Conservation (phyloP, 2,329 filamentous ascomycete species). For the Catunica adiposa region DNA sequence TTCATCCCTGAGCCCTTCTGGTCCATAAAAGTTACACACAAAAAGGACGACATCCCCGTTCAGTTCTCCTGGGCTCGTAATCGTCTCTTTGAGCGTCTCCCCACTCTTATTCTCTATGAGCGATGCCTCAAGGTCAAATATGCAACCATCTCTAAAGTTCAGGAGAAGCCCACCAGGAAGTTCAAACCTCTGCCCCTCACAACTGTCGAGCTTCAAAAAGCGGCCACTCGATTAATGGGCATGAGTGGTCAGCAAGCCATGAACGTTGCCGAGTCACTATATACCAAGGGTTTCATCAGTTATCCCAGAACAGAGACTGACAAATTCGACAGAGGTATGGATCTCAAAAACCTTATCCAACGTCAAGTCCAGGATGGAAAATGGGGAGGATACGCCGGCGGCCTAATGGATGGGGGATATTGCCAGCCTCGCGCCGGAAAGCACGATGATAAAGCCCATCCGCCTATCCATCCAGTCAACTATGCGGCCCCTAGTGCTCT, state of each 20-base stretch:
- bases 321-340: constrained; percentile 79
- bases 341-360: constrained; percentile 60
- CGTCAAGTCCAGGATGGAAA: constrained; percentile 62
- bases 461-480: constrained; percentile 90
- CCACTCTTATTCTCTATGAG: constrained; percentile 69
- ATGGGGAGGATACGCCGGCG: constrained; percentile 72
- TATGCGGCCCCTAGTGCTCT: constrained; percentile 52
- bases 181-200: constrained; percentile 89
- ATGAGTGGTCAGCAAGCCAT: constrained; percentile 87
- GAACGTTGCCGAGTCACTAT: constrained; percentile 70
- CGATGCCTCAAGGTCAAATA: constrained; percentile 59
- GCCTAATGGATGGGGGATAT: constrained; percentile 59
- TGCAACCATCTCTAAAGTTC: constrained; percentile 69
- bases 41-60: constrained; percentile 60
- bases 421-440: constrained; percentile 64
- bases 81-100: constrained; percentile 74
- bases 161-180: constrained; percentile 82
- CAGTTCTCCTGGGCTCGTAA: constrained; percentile 70
- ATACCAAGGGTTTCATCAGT: constrained; percentile 90
- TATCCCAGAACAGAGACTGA: constrained; percentile 97
- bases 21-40: constrained; percentile 73
- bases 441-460: constrained; percentile 92
- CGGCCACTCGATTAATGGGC: constrained; percentile 73
- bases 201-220: constrained; percentile 92
- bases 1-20: constrained; percentile 89